A percentile compares a stretch with the other conserved stretches of the same genome.
These are phyloP conservation scores for Ceratocystis huliohia DNA, from an alignment of 2,329 filamentous ascomycete species.

Conservation along the genomic window DNA sequence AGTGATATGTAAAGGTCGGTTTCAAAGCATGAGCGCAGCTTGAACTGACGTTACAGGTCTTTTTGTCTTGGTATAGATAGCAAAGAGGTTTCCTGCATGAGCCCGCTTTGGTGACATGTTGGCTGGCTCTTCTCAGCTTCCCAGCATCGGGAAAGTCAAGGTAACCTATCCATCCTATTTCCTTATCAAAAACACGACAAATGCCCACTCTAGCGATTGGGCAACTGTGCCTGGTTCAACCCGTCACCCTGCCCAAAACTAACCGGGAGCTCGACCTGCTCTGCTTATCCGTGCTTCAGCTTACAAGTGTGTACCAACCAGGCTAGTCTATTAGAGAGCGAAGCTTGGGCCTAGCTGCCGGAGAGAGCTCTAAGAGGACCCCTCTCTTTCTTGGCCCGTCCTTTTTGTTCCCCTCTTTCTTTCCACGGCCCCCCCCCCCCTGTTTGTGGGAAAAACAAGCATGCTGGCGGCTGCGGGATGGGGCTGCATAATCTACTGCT, in stretches of 20 bases:
- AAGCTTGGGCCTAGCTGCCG: not conserved
- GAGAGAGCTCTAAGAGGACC: not conserved
- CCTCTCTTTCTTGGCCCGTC: not conserved
- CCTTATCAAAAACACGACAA: not conserved
- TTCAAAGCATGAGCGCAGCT: not conserved
- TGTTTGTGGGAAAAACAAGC: not conserved
- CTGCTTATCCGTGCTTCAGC: not conserved
- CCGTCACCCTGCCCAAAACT: not conserved
- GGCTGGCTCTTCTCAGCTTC: not conserved
- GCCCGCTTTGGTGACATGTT: not conserved
- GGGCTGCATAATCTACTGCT: constrained; percentile 9
- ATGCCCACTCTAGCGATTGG: not conserved
- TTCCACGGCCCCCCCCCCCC: not conserved
- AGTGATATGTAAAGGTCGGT: not conserved
- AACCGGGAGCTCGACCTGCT: not conserved
- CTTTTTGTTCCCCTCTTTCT: not conserved
- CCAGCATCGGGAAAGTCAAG: not conserved
- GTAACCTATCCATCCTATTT: not conserved
- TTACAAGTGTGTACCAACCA: not conserved
- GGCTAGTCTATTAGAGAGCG: not conserved
- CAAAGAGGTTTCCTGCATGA: not conserved
- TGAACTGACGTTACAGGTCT: not conserved
- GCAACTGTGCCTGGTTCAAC: not conserved
- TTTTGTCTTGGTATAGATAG: not conserved
- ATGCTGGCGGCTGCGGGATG: not conserved